A percentile compares a stretch with the other conserved stretches of the same genome.
Conservation (phyloP, 495 filamentous ascomycete species). For the Penicillium canariense region DNA sequence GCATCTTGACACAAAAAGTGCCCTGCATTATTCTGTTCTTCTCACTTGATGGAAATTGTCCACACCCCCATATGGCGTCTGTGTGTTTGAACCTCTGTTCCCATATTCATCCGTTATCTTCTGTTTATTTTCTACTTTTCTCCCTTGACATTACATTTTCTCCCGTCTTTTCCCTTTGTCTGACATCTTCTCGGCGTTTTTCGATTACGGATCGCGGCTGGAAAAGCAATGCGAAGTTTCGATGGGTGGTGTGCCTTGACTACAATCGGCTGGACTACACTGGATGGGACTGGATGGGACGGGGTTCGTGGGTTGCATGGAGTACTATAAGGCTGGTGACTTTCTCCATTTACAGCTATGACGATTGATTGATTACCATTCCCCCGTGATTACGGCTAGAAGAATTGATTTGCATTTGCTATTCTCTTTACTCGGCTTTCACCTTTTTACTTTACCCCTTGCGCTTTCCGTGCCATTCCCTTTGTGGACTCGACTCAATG, state of each 20-base stretch:
- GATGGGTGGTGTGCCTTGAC: conserved; percentile 4
- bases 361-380: conserved; percentile 24
- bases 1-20: conserved; percentile 22
- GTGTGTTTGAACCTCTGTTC: neutral
- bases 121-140: conserved; percentile 15
- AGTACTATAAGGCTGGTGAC: conserved; percentile 18
- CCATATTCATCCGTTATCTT: conserved; percentile 12
- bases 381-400: conserved; percentile 19
- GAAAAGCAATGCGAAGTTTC: conserved; percentile 17
- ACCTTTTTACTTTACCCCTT: neutral
- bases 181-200: conserved; percentile 23
- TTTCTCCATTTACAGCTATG: neutral
- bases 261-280: conserved; percentile 1
- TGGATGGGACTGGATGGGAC: conserved; percentile 5
- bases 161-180: conserved; percentile 6
- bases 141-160: conserved; percentile 4
- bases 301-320: conserved; percentile 27
- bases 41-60: conserved; percentile 9
- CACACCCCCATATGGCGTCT: neutral
- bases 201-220: conserved; percentile 22
- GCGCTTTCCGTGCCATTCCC: neutral
- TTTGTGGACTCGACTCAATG: neutral
- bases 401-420: conserved; percentile 23
- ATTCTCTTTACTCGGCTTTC: neutral
- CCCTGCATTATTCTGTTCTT: conserved; percentile 8